Percentiles rank a stretch among this genome's conserved stretches.
phyloP scores from a whole-genome alignment of 2,329 filamentous ascomycete species.

The Nemania serpens region DNA sequence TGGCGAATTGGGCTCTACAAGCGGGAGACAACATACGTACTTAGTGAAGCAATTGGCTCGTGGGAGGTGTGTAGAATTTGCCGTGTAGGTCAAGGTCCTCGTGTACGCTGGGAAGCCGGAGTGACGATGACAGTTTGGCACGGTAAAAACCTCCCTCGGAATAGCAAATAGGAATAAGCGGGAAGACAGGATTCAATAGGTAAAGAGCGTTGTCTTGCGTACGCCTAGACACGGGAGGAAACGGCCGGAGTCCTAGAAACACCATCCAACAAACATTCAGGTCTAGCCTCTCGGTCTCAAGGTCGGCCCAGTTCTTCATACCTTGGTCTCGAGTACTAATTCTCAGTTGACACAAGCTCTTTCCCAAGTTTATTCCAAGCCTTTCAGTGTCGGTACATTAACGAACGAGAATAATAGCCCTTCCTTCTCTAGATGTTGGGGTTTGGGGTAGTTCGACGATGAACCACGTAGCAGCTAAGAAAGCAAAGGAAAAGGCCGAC shows the following conservation, averaged over 20 bases:
- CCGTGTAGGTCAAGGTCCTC: slow-evolving; percentile 43
- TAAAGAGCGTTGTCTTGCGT: slow-evolving; percentile 35
- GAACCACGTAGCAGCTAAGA: slow-evolving; percentile 37
- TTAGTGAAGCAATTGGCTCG: slow-evolving; percentile 49
- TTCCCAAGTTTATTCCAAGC: slow-evolving; percentile 15
- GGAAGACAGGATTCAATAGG: slow-evolving; percentile 35
- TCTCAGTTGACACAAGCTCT: slow-evolving; percentile 22
- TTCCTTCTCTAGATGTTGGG: slow-evolving; percentile 34
- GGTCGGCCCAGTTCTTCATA: slow-evolving; percentile 30
- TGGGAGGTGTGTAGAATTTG: slow-evolving; percentile 43
- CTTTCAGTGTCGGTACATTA: slow-evolving; percentile 32
- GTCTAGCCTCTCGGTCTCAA: slow-evolving; percentile 31
- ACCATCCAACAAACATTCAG: slow-evolving; percentile 39
- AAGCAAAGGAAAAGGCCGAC: slow-evolving; percentile 28
- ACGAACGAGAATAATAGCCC: slow-evolving; percentile 28
- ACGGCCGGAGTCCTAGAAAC: slow-evolving; percentile 35
- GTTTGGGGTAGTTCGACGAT: slow-evolving; percentile 31
- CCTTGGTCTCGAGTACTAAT: slow-evolving; percentile 23
- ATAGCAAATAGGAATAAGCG: slow-evolving; percentile 39
- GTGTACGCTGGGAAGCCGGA: slow-evolving; percentile 44
- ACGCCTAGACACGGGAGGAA: slow-evolving; percentile 37
- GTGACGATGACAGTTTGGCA: slow-evolving; percentile 39
- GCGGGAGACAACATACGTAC: slow-evolving; percentile 55
- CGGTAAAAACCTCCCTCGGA: slow-evolving; percentile 39
- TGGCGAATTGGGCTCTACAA: slow-evolving; percentile 47